These are phyloP conservation scores for Pneumocystis canis DNA, from an alignment of 1,139 yeast genomes.

Conservation along the genomic window DNA sequence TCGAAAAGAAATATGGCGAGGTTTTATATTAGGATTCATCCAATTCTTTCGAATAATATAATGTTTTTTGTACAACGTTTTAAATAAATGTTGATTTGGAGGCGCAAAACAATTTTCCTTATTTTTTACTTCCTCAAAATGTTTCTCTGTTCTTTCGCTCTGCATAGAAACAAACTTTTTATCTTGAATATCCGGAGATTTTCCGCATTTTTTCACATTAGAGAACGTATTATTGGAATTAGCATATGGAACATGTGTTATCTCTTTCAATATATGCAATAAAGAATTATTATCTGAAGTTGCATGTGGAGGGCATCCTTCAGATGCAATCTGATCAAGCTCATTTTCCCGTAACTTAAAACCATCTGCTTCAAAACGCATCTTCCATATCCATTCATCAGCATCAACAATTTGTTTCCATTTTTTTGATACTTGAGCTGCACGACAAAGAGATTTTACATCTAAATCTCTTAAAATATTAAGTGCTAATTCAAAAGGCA, in stretches of 20 bases:
- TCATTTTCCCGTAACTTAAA: conserved; percentile 14
- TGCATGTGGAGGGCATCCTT: conserved; percentile 2
- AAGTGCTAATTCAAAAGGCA: conserved; percentile 67
- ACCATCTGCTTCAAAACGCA: conserved; percentile 24
- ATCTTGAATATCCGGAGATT: neutral
- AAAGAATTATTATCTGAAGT: neutral
- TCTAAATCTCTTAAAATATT: conserved; percentile 57
- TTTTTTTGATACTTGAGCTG: conserved; percentile 48
- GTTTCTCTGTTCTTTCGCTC: conserved; percentile 6
- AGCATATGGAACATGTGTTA: neutral
- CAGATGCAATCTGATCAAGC: neutral
- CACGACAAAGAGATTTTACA: conserved; percentile 43
- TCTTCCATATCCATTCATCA: conserved; percentile 33
- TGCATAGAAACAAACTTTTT: conserved; percentile 1
- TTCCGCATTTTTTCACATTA: neutral
- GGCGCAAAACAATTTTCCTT: conserved; percentile 10
- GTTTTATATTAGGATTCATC: conserved; percentile 63
- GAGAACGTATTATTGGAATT: neutral
- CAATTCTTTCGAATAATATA: conserved; percentile 55
- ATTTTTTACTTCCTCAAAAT: conserved; percentile 9
- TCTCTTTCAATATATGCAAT: neutral
- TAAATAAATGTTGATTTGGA: conserved; percentile 26
- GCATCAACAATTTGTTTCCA: conserved; percentile 57
- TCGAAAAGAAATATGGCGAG: conserved; percentile 52
- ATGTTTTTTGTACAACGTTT: conserved; percentile 52